Base-by-base conservation (phyloP, 371 early-diverging fungal genomes). In the Mucor plumbeus region DNA sequence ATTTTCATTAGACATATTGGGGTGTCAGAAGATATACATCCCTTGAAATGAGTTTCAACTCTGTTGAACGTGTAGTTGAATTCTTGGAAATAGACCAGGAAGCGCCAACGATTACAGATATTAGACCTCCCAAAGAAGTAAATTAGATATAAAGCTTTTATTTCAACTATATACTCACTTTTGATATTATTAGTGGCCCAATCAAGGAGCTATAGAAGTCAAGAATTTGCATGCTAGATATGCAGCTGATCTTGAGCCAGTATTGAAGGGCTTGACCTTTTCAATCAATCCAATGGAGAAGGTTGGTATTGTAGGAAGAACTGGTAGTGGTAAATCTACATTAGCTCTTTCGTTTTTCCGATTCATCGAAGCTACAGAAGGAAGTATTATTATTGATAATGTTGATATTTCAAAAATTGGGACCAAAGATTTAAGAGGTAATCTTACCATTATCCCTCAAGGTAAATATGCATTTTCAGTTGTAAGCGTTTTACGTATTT, bases 11-110 rank as follows among this genome's bases (percentile, higher is more conserved):
- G 63, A 70, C 90, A 34, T 80, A 88, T 60, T 91, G 90, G 90
- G 72, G 80, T 21, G 86, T 94, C 35, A 81, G 90, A 38, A 77
- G 86, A 53, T 90, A 90, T 64, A 92, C 92, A 5, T 80, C 84
- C 53, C 75, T 95, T 60, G 95, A 95, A 77, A 90, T 92, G 90
- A 83, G 84, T 57, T 87, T 94, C 75, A 94, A 91, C 78, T 82
- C 89, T 8, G 91, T 97, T 7, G 97, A 97, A 72, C 88, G 97
- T 38, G 84, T 94, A 1, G 85, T 86, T 8, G 92, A 96, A 67
- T 97, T 93, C 69, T 77, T 87, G 66, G 74, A 75, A 15, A 87
- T 93, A 69, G 88, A 90, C 53, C 90, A 92, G 73, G 95, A 95
- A 73, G 88, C 94, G 3, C 76, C 87, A 26, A 80, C 85, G 4